phyloP scores from a whole-genome alignment of 2,329 filamentous ascomycete species.

The Phaeoacremonium minimum region DNA sequence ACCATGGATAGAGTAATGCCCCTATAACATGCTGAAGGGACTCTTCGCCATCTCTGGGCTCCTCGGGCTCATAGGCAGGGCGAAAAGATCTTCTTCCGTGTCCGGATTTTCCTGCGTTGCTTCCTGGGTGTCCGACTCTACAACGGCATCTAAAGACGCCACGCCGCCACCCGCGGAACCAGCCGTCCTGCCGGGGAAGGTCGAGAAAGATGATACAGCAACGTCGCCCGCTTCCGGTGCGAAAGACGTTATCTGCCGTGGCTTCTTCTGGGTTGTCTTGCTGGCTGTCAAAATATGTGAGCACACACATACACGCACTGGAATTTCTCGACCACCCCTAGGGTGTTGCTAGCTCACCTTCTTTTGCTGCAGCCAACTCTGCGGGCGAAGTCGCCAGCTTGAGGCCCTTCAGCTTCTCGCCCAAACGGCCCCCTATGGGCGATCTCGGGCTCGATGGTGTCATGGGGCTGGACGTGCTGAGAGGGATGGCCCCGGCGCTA shows the following conservation, averaged over 20 bases:
- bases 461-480: conserved; percentile 18
- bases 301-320: not conserved
- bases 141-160: conserved; percentile 32
- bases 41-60: conserved; percentile 83
- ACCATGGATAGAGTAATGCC: not conserved
- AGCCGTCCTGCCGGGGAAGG: conserved; percentile 41
- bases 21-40: conserved; percentile 62
- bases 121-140: conserved; percentile 25
- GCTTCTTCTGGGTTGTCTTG: conserved; percentile 3
- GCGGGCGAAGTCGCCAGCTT: conserved; percentile 70
- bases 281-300: not conserved
- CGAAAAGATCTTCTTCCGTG: conserved; percentile 79
- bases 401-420: conserved; percentile 75
- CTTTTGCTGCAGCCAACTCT: conserved; percentile 51
- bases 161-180: conserved; percentile 22
- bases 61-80: conserved; percentile 78
- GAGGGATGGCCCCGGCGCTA: conserved; percentile 14
- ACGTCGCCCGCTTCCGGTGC: conserved; percentile 47
- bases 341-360: conserved; percentile 52
- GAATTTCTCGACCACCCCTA: not conserved
- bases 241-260: conserved; percentile 8
- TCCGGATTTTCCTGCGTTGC: conserved; percentile 34
- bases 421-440: conserved; percentile 63
- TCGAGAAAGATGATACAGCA: conserved; percentile 57
- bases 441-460: conserved; percentile 40